Evolutionary conservation across 1,284 basidiomycete genomes (phyloP), one percentile per base, ranked within the genome.

Genomic region (Rhodotorula sp.): DNA sequence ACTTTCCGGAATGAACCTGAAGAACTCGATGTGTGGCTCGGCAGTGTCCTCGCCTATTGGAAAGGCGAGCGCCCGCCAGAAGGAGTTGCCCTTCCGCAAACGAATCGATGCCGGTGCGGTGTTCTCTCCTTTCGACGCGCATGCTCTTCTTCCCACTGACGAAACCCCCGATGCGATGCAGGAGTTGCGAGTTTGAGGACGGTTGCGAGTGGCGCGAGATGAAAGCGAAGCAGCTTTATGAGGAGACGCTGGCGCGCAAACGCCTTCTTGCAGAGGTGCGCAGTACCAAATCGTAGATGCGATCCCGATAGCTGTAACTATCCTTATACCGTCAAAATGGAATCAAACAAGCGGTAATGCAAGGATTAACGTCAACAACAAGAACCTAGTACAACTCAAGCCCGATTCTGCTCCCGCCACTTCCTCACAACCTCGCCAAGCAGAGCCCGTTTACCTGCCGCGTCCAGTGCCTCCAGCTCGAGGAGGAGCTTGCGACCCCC

Each of bases 111-210:
- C 46, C 21, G 70, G 70, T 64, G 29, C 66, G 65, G 58, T 58
- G 14, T 18, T 12, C 12, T 2, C 39, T 43, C 39, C 39, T 43
- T 10, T 7, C 14, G 26, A 29, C 54, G 15, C 15, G 26, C 18
- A 16, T 34, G 8, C 29, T 1, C 10, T 3, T 29, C 23, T 12
- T 6, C 54, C 4, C 10, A 26, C 26, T 31, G 14, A 29, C n/a
- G 3, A 7, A 54, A 1, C 5, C n/a, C 10, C 12, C 12, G 10
- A 12, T 29, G 12, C 14, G 62, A 59, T 65, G 64, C 63, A 64
- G 73, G 47, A 76, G 43, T 15, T 79, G 78, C 68, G 78, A 79
- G 67, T 79, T 76, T 29, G 73, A 77, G 57, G 70, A 73, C 8
- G 77, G 74, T 4, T 79, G 78, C 59, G 78, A 79, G 60, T 79